phyloP scores from a whole-genome alignment of 768 basidiomycete genomes.

The Kwoniella sp. region DNA sequence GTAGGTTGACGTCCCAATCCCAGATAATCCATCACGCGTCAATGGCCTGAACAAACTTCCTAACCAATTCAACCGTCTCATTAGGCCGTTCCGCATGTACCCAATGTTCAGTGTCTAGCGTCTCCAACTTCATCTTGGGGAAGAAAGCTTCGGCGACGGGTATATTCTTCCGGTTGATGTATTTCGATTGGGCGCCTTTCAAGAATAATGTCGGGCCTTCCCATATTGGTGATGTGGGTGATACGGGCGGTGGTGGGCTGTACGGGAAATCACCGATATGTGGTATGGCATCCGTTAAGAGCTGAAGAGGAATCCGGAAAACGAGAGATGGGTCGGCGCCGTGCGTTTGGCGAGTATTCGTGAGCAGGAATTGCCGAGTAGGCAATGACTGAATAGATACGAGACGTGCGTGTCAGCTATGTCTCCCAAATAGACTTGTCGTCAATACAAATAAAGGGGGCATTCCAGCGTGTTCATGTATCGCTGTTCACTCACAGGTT shows the following conservation, averaged over 20 bases:
- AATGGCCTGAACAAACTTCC: slow-evolving; percentile 51
- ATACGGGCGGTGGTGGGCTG: slow-evolving; percentile 56
- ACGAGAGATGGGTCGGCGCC: slow-evolving; percentile 57
- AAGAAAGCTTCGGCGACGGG: slow-evolving; percentile 69
- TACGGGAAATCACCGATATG: slow-evolving; percentile 82
- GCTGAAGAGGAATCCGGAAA: slow-evolving; percentile 74
- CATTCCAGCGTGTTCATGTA: not conserved
- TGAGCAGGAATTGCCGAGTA: slow-evolving; percentile 79
- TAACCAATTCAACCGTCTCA: slow-evolving; percentile 58
- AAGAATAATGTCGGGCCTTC: slow-evolving; percentile 69
- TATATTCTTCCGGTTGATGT: slow-evolving; percentile 73
- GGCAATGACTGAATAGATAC: slow-evolving; percentile 64
- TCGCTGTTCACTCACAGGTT: slow-evolving; percentile 61
- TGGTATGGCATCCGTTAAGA: slow-evolving; percentile 64
- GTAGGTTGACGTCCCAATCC: no score
- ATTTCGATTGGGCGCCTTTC: slow-evolving; percentile 78
- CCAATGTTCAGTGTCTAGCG: slow-evolving; percentile 82
- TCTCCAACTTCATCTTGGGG: slow-evolving; percentile 67
- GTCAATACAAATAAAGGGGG: not conserved
- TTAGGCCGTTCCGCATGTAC: slow-evolving; percentile 76
- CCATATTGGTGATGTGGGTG: slow-evolving; percentile 57
- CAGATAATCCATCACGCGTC: not conserved
- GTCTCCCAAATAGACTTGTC: no score
- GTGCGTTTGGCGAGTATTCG: slow-evolving; percentile 66
- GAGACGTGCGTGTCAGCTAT: no score